Base-by-base conservation (phyloP, 495 filamentous ascomycete genomes). In the Annulohypoxylon maeteangense region DNA sequence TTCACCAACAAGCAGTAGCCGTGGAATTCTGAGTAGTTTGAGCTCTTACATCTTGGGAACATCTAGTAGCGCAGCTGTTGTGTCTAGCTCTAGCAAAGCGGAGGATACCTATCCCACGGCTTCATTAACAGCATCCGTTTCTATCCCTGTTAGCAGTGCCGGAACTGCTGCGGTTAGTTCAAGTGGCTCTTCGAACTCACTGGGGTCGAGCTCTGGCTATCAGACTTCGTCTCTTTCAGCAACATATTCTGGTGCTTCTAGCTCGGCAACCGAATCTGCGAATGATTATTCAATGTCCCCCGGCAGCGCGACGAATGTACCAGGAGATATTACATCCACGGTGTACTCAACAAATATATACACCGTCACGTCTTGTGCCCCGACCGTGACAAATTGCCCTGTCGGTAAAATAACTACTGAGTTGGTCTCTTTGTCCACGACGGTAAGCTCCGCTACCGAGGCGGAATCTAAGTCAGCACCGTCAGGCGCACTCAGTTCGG, bases 311-410 rank as follows among this genome's bases (percentile, higher is more conserved):
- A 64, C 59, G 4, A 27, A 36, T 32, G n/a, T 10, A 20, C 25
- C 7, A 12, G 18, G 32, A 1, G 54, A 25, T 20, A 86, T 84
- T 63, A 86, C 84, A 32, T 89, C 87, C 12, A 90, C 88, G 36
- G 78, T 89, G 32, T 89, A 83, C 76, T 77, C 81, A 14, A 90
- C 89, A 11, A 84, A 80, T 56, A 80, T 83, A 73, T 78, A 85
- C 57, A 89, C 89, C 3, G 78, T 89, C 74, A 87, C 85, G 4
- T 85, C 83, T 64, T 90, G 87, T 74, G 79, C 83, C 4, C 74
- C 88, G 1, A 84, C 78, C 10, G 85, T 90, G 10, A 87, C 84
- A 55, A 76, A 87, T 72, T 91, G 89, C 78, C 88, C 88, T 14
- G 47, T 86, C 74, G 45, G 86, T 79, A 63, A 81, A 64, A 82